A percentile compares a stretch with the other conserved stretches of the same genome.
These are phyloP conservation scores for Syzygium grande DNA, from an alignment of 345 rosid species.

Conservation along the genomic window DNA sequence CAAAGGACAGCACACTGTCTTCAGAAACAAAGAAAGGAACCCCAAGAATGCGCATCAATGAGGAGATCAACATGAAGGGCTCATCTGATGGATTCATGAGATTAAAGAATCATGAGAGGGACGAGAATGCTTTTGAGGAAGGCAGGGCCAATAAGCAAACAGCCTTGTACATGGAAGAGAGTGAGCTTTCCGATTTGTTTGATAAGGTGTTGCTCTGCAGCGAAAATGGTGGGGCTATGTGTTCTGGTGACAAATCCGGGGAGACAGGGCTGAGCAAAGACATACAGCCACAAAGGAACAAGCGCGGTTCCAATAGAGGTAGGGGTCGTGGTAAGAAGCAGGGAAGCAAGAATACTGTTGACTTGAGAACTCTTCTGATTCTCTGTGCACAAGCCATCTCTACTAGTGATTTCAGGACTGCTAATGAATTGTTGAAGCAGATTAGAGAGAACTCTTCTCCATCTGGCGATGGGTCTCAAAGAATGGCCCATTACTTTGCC, in stretches of 20 bases:
- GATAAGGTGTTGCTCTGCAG: slow-evolving; percentile 49
- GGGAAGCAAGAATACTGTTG: slow-evolving; percentile 37
- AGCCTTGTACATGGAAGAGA: slow-evolving; percentile 36
- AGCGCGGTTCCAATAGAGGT: slow-evolving; percentile 6
- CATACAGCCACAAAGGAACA: slow-evolving; percentile 13
- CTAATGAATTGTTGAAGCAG: slow-evolving; percentile 68
- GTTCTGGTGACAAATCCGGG: not conserved
- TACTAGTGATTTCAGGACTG: slow-evolving; percentile 48
- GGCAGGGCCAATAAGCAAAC: slow-evolving; percentile 55
- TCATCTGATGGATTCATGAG: slow-evolving; percentile 12
- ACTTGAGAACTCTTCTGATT: slow-evolving; percentile 53
- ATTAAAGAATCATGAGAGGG: slow-evolving; percentile 45
- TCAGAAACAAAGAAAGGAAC: slow-evolving; percentile 1
- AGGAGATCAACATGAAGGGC: not conserved
- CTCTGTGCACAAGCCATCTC: slow-evolving; percentile 78
- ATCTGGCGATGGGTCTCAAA: slow-evolving; percentile 65
- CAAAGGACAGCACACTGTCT: slow-evolving; percentile 8
- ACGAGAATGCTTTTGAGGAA: slow-evolving; percentile 31
- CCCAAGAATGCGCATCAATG: slow-evolving; percentile 8
- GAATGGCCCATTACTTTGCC: slow-evolving; percentile 78
- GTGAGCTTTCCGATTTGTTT: slow-evolving; percentile 46
- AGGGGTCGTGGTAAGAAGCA: slow-evolving; percentile 35
- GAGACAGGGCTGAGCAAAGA: slow-evolving; percentile 3
- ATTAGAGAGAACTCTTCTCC: slow-evolving; percentile 62
- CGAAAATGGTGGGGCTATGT: slow-evolving; percentile 5